Evolutionary conservation across 352 stramenopile species (phyloP), one percentile per base, ranked within the genome.

Genomic region (Salisapilia sapeloensis): DNA sequence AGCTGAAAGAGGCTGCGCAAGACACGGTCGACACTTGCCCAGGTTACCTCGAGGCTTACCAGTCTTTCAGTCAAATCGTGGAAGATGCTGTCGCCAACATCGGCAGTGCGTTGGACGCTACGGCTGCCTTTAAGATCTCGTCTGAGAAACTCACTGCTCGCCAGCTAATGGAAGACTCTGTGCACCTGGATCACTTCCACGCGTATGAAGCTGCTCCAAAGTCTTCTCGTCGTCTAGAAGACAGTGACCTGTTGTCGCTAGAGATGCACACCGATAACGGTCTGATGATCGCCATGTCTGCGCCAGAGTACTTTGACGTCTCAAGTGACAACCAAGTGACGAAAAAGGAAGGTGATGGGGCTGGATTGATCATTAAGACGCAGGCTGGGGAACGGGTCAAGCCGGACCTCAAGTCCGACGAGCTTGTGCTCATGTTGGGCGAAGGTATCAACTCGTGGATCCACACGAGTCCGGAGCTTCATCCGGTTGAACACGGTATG

Each of bases 161-260:
- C 29, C 55, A 63, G 33, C 36, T 86, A 2, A 35, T 86, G 33
- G 51, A 70, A 15, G 61, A 81, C 22, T 78, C 66, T 15, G 53
- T 80, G 38, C 67, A 83, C 37, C 46, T 86, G 36, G 66, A 86
- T 40, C 71, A 86, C 53, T 83, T 86, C 34, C 71, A 86, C 34
- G 59, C 67, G 9, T 86, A 86, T 39, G 50, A 79, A 38, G 60
- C 53, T 12, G 29, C 42, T 4, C 24, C 19, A n/a, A 15, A 18
- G 13, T 1, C 20, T 29, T 44, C 42, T 7, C 40, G 35, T 16
- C 18, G 30, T 25, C 32, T 48, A 38, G 54, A 29, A 44, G 32
- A 56, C 17, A 18, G 29, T 12, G 51, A 76, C 16, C 38, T 82
- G 33, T n/a, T n/a, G n/a, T 83, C 69, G 30, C 40, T 87, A 12